These are phyloP conservation scores for Trametes pubescens DNA, from an alignment of 1,284 basidiomycete genomes.

Conservation along the genomic window DNA sequence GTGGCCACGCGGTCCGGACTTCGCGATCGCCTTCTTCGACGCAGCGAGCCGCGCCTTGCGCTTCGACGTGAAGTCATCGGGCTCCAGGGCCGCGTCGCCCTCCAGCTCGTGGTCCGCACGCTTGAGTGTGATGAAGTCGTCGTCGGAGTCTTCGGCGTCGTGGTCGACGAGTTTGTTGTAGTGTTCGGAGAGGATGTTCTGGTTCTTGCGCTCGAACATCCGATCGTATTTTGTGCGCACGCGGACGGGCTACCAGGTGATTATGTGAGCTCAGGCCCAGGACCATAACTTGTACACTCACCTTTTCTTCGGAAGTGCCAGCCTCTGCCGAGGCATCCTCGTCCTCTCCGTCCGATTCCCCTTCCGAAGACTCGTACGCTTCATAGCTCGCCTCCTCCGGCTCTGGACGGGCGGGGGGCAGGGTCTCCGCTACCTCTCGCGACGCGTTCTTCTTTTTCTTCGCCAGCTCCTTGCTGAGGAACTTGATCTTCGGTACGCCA, in stretches of 20 bases:
- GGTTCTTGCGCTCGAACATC: slow-evolving; percentile 98
- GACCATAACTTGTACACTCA: not conserved
- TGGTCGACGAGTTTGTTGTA: slow-evolving; percentile 91
- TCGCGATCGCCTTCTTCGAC: slow-evolving; percentile 82
- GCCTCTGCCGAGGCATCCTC: slow-evolving; percentile 26
- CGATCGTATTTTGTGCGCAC: slow-evolving; percentile 97
- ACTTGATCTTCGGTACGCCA: slow-evolving; percentile 96
- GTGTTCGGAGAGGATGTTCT: slow-evolving; percentile 91
- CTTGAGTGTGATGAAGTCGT: slow-evolving; percentile 94
- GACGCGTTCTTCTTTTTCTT: slow-evolving; percentile 81
- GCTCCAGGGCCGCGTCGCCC: slow-evolving; percentile 49
- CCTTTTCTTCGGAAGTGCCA: slow-evolving; percentile 20
- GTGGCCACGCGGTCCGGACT: slow-evolving; percentile 67
- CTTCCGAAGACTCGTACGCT: slow-evolving; percentile 32
- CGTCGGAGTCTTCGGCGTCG: slow-evolving; percentile 60
- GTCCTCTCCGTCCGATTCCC: slow-evolving; percentile 41
- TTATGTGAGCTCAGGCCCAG: not conserved
- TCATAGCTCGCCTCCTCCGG: slow-evolving; percentile 41
- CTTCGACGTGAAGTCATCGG: slow-evolving; percentile 55
- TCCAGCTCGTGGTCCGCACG: slow-evolving; percentile 87
- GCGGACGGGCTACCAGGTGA: slow-evolving; percentile 30
- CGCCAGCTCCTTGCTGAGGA: slow-evolving; percentile 77
- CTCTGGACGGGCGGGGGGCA: slow-evolving; percentile 37
- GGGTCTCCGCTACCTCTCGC: slow-evolving; percentile 33
- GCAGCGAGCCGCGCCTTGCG: slow-evolving; percentile 74